These are phyloP conservation scores for Exserohilum rostratum DNA, from an alignment of 2,329 filamentous ascomycete species.

Conservation along the genomic window DNA sequence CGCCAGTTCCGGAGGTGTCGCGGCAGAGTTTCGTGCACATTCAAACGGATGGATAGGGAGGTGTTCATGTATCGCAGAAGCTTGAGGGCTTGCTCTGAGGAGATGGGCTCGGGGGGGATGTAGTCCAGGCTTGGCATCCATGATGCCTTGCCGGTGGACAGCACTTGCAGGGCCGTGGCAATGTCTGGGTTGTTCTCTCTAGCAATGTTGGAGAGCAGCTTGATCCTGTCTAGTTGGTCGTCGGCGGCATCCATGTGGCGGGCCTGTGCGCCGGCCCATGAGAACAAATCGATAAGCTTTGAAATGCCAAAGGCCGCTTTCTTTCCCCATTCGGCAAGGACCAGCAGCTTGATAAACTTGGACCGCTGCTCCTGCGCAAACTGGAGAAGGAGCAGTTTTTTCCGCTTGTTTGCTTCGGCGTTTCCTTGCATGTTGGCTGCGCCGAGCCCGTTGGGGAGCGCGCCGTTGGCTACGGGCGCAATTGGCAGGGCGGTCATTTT, in stretches of 20 bases:
- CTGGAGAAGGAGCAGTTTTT: conserved; percentile 76
- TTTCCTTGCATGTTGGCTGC: conserved; percentile 39
- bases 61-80: conserved; percentile 84
- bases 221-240: conserved; percentile 69
- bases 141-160: conserved; percentile 76
- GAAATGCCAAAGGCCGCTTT: conserved; percentile 69
- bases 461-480: conserved; percentile 58
- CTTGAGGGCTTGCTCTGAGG: conserved; percentile 72
- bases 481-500: conserved; percentile 73
- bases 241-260: conserved; percentile 53
- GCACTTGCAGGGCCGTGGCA: conserved; percentile 82
- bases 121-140: conserved; percentile 86
- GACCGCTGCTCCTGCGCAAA: conserved; percentile 81
- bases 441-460: conserved; percentile 48
- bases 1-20: conserved; percentile 76
- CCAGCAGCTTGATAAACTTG: conserved; percentile 90
- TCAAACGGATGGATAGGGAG: conserved; percentile 79
- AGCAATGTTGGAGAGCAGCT: conserved; percentile 72
- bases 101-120: conserved; percentile 73
- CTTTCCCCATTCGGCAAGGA: conserved; percentile 88
- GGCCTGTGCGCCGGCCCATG: conserved; percentile 63
- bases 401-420: conserved; percentile 51
- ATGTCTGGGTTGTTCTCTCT: conserved; percentile 89
- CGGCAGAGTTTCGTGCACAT: conserved; percentile 82
- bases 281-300: conserved; percentile 85